Evolutionary conservation across 2,329 filamentous ascomycete genomes (phyloP).

Genomic region (Calonectria pseudoreteaudii): DNA sequence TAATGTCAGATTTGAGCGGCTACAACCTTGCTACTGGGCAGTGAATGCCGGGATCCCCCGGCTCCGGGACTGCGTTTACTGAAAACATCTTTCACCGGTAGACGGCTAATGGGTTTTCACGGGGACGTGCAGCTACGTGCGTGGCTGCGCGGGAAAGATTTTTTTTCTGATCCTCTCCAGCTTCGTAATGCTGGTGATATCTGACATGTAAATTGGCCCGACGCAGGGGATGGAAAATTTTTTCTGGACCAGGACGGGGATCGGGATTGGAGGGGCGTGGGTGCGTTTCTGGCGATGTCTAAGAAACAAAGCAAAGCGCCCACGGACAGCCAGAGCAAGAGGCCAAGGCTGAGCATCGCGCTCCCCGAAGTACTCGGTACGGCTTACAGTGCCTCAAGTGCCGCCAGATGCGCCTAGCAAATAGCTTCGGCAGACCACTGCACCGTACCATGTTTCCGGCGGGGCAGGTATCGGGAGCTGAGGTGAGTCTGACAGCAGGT

Average conservation of each 20-base stretch:
- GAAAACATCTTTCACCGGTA: constrained; percentile 4
- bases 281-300: background rate
- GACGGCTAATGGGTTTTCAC: background rate
- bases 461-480: constrained; percentile 10
- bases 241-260: background rate
- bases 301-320: background rate
- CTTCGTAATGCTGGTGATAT: constrained; percentile 8
- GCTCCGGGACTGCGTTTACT: background rate
- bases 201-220: constrained; percentile 9
- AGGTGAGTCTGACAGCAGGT: constrained; percentile 19
- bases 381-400: background rate
- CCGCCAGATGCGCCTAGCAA: constrained; percentile 4
- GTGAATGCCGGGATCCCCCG: constrained; percentile 13
- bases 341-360: constrained; percentile 18
- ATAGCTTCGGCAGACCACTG: constrained; percentile 5
- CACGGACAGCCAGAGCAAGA: background rate
- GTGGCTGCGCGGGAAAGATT: background rate
- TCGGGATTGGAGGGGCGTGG: background rate
- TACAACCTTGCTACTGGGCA: background rate
- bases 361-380: background rate
- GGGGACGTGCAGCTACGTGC: background rate
- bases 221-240: background rate
- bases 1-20: background rate
- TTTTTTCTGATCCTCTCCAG: background rate
- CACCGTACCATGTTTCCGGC: background rate